Evolutionary conservation across 1,139 yeast genomes (phyloP).

Genomic region (Taphrina wiesneri): DNA sequence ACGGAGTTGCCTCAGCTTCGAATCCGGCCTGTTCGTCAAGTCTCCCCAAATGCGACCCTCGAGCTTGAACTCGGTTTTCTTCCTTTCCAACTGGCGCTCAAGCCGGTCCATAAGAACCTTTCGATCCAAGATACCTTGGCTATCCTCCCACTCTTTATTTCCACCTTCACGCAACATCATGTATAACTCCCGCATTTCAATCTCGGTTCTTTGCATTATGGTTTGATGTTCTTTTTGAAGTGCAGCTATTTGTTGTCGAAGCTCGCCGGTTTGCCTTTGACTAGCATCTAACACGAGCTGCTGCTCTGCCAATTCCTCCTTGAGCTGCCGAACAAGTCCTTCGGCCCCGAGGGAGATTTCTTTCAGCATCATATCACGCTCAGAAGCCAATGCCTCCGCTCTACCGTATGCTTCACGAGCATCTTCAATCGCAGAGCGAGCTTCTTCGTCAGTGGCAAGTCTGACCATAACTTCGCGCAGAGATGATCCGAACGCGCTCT

Average conservation of each 20-base stretch:
- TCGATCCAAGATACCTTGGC: conserved; percentile 45
- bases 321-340: conserved; percentile 72
- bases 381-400: conserved; percentile 81
- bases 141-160: conserved; percentile 37
- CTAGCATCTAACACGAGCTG: conserved; percentile 67
- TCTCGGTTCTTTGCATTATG: conserved; percentile 83
- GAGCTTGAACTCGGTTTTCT: conserved; percentile 61
- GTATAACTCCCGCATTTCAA: conserved; percentile 82
- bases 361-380: conserved; percentile 72
- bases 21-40: conserved; percentile 62
- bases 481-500: conserved; percentile 48
- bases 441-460: conserved; percentile 89
- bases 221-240: conserved; percentile 63
- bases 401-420: conserved; percentile 64
- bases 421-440: conserved; percentile 73
- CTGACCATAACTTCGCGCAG: conserved; percentile 75
- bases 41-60: conserved; percentile 55
- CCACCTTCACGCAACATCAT: conserved; percentile 59
- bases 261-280: conserved; percentile 64
- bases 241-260: conserved; percentile 68
- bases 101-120: conserved; percentile 46
- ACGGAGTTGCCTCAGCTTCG: conserved; percentile 70
- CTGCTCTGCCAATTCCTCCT: conserved; percentile 71
- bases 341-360: conserved; percentile 80
- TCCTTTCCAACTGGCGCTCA: conserved; percentile 58